Evolutionary conservation across 1,284 basidiomycete species (phyloP).

Genomic region (Trichosporon sp.): DNA sequence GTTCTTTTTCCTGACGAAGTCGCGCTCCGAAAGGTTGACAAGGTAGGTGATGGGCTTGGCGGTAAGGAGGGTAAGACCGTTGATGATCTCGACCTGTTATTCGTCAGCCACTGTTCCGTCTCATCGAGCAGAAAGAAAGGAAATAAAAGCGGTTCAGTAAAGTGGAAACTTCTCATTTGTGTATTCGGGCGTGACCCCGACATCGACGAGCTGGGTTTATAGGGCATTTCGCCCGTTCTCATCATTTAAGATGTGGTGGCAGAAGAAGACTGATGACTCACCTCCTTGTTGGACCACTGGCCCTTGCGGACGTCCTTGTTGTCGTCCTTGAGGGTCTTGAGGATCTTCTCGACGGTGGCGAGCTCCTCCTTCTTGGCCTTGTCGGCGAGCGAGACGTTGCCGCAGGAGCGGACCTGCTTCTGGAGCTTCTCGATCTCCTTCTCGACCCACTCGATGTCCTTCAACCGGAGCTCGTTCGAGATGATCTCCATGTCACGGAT

Average conservation of each 20-base stretch:
- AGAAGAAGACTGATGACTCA: slow-evolving; percentile 50
- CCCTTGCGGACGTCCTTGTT: slow-evolving; percentile 89
- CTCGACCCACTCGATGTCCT: slow-evolving; percentile 99
- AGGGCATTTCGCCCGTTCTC: slow-evolving; percentile 72
- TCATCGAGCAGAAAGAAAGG: slow-evolving; percentile 5
- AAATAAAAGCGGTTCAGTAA: slow-evolving; percentile 20
- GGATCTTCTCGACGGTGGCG: slow-evolving; percentile 77
- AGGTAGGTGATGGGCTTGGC: slow-evolving; percentile 98
- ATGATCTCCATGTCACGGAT: slow-evolving; percentile 98
- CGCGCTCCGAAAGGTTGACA: slow-evolving; percentile 92
- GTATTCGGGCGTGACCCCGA: slow-evolving; percentile 65
- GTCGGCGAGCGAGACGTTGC: slow-evolving; percentile 79
- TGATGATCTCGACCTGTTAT: slow-evolving; percentile 87
- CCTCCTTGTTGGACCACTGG: slow-evolving; percentile 97
- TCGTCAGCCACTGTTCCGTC: slow-evolving; percentile 11
- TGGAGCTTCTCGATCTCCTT: slow-evolving; percentile 79
- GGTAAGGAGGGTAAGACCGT: slow-evolving; percentile 83
- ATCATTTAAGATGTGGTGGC: slow-evolving; percentile 52
- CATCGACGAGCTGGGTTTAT: slow-evolving; percentile 68
- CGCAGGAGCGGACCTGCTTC: slow-evolving; percentile 59
- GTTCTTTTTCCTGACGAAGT: slow-evolving; percentile 97
- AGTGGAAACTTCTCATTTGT: slow-evolving; percentile 53
- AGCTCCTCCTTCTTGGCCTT: slow-evolving; percentile 97
- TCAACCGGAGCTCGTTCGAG: slow-evolving; percentile 83
- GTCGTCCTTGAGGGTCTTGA: slow-evolving; percentile 73